Evolutionary conservation across 371 early-diverging fungal genomes (phyloP).

Genomic region (Apophysomyces variabilis): DNA sequence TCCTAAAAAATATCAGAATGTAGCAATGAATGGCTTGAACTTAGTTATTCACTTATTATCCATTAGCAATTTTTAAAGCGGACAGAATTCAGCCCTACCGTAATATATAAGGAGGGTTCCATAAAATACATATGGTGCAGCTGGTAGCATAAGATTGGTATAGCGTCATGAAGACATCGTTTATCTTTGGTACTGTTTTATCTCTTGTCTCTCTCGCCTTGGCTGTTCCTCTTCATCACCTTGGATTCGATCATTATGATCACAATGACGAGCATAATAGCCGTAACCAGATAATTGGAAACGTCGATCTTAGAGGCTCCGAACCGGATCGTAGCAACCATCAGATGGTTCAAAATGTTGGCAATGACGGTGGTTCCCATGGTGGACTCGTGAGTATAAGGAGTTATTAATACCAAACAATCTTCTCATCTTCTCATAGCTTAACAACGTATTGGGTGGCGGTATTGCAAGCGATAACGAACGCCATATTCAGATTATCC

Average conservation of each 20-base stretch:
- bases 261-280: not conserved
- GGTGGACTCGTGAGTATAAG: not conserved
- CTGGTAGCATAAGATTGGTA: not conserved
- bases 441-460: not conserved
- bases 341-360: constrained; percentile 1
- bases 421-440: not conserved
- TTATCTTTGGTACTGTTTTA: not conserved
- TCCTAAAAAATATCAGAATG: too few species aligned
- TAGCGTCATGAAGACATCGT: not conserved
- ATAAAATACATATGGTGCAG: not conserved
- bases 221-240: not conserved
- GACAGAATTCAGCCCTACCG: too few species aligned
- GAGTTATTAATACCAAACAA: too few species aligned
- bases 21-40: too few species aligned
- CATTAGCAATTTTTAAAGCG: too few species aligned
- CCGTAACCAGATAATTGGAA: not conserved
- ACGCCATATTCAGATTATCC: too few species aligned
- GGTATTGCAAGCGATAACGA: not conserved
- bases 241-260: not conserved
- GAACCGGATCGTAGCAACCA: not conserved
- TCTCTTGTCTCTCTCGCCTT: not conserved
- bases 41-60: too few species aligned
- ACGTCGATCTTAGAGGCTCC: too few species aligned
- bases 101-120: not conserved
- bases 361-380: not conserved